phyloP scores from a whole-genome alignment of 441 rosid genomes.

The Erodium trifolium region DNA sequence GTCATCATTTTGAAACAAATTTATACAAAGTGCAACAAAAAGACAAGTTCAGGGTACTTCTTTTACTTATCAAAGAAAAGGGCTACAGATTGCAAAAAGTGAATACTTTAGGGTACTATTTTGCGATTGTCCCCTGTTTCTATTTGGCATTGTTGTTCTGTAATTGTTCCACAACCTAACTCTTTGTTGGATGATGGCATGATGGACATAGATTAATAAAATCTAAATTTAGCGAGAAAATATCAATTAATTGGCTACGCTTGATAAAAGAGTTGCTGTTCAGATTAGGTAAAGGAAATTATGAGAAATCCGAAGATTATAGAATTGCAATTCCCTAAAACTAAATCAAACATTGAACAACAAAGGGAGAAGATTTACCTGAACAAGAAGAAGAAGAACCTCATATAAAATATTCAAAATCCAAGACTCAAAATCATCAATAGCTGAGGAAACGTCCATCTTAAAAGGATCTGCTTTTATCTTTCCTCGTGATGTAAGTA shows the following conservation, averaged over 20 bases:
- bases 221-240: not conserved
- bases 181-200: no score
- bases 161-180: no score
- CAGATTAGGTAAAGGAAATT: not conserved
- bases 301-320: not conserved
- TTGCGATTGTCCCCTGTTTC: no score
- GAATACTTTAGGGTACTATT: no score
- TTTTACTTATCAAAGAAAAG: no score
- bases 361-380: slow-evolving; percentile 39
- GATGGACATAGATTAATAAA: not conserved
- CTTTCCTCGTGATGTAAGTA: slow-evolving; percentile 44
- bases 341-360: not conserved
- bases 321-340: not conserved
- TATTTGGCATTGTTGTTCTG: no score
- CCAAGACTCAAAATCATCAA: slow-evolving; percentile 84
- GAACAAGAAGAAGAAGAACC: slow-evolving; percentile 92
- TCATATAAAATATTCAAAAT: slow-evolving; percentile 80
- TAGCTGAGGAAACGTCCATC: slow-evolving; percentile 51
- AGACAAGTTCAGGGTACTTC: no score
- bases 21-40: no score
- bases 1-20: no score
- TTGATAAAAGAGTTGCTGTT: not conserved
- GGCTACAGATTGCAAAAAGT: no score
- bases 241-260: not conserved
- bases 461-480: slow-evolving; percentile 40